Base-by-base conservation (phyloP, 169 alveolate genomes). In the Eimeria sp. region DNA sequence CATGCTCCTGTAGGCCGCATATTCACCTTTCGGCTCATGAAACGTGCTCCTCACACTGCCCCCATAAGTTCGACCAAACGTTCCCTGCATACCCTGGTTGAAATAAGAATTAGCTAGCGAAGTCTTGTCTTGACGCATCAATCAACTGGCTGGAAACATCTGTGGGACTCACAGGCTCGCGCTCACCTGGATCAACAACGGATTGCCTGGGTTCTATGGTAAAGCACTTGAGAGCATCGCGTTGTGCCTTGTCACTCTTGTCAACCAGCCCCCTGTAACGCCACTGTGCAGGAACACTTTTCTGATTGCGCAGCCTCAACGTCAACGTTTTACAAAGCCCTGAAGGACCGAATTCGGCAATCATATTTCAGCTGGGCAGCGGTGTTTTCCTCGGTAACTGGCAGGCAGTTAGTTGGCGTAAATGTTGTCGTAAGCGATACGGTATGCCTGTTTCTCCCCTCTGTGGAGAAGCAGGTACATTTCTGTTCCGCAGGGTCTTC, bases 211-310 rank as follows among this genome's bases (percentile, higher is more conserved):
- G 93, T 20, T 87, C 93, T 33, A 87, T 56, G 52, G 66, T 64
- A 43, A 87, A 87, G 56, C 93, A 87, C 82, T n/a, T 43, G 20
- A 87, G 66, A 62, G 93, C 93, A 18, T 87, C 93, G 37, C 93
- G 78, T 64, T 87, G 83, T 52, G 82, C 93, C 64, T 95, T 97
- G 87, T 97, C 98, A 0, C 98, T 97, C 71, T 97, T 97, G 90
- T 97, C 98, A 46, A 95, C 97, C 62, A 98, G 98, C 60, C 97
- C 97, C 46, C 97, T 93, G 62, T 97, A 97, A 0, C 97, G 95
- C 99, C 99, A 99, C 66, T 97, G 98, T 87, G 99, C 98, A 54
- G 98, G 98, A 1, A 99, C 99, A 95, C 98, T 98, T 96, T 98
- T 97, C 58, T 97, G 98, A 95, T 99, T 99, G 80, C 98, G 98